Evolutionary conservation across 2,329 filamentous ascomycete genomes (phyloP), one percentile per base, ranked within the genome.

Genomic region (Xylariaceae sp.): DNA sequence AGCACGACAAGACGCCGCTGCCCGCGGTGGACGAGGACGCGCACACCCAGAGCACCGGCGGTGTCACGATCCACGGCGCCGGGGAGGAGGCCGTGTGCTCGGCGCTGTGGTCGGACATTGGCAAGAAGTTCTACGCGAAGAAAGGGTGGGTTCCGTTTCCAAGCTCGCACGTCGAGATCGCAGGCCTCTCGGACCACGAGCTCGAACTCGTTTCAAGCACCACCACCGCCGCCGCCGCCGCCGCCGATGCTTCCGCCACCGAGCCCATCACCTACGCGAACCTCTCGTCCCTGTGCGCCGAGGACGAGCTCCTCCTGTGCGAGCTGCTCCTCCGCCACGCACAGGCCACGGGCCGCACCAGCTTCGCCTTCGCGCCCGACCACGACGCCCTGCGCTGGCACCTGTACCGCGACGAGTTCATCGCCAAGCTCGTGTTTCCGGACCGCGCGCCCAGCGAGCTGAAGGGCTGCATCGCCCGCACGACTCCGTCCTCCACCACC

Each of bases 41-140:
- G 11, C 11, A 9, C 11, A 36, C 32, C 33, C 40, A 17, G 34
- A 13, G 15, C 18, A 33, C 6, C 33, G 26, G 17, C 26, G 17
- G 32, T 18, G 30, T 9, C 4, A 37, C n/a, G 4, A 34, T 30
- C 19, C 22, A 11, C 22, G 22, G 22, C 22, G 22, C 22, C 22
- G 22, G 22, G 6, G 52, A 65, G 32, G 52, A 48, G 38, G 56
- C 49, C 29, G 56, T 79, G 12, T 93, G 91, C 63, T 90, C 87
- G 1, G 77, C 94, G 7, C 72, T 96, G 8, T 95, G 83, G 64
- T 95, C 89, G 8, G 88, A 94, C 55, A 89, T 94, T 49, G 88
- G 90, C 16, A 85, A 88, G 69, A 68, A 70, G 30, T 96, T 89
- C 64, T 96, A 96, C 65, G 78, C 84, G 3, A 73, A 71, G 24